phyloP scores from a whole-genome alignment of 371 early-diverging fungal species.

The Batkoa obscura region DNA sequence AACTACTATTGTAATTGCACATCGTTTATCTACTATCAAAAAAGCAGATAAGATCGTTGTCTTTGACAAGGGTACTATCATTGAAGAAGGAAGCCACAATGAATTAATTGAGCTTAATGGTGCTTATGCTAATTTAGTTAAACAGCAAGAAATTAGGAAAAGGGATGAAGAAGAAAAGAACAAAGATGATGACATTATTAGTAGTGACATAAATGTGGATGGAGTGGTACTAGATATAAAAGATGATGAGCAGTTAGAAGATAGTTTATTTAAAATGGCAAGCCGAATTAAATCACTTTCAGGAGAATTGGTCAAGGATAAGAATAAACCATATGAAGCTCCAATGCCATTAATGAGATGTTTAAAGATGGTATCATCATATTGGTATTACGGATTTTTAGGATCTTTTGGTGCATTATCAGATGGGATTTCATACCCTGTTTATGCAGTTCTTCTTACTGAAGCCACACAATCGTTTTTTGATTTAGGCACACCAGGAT shows the following conservation, averaged over 20 bases:
- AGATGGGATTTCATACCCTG: slow-evolving; percentile 20
- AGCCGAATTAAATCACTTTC: neutral
- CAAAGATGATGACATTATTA: neutral
- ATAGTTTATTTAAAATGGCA: neutral
- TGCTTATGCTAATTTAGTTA: slow-evolving; percentile 21
- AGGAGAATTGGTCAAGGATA: too few species aligned
- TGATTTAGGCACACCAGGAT: neutral
- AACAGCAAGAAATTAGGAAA: slow-evolving; percentile 19
- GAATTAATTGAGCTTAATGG: slow-evolving; percentile 28
- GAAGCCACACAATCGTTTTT: slow-evolving; percentile 5
- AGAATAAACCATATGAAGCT: neutral
- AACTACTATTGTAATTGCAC: slow-evolving; percentile 61
- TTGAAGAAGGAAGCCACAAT: slow-evolving; percentile 56
- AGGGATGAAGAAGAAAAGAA: neutral
- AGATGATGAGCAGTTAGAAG: neutral
- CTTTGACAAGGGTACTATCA: slow-evolving; percentile 40
- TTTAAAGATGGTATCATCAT: slow-evolving; percentile 9
- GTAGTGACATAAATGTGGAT: too few species aligned
- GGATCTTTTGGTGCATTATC: slow-evolving; percentile 15
- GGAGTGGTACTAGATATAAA: neutral
- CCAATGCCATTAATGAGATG: neutral
- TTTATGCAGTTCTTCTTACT: slow-evolving; percentile 17
- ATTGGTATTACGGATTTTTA: slow-evolving; percentile 18
- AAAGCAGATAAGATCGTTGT: slow-evolving; percentile 58
- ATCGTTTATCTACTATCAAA: slow-evolving; percentile 47